phyloP scores from a whole-genome alignment of 805 yeast genomes.

The Priceomyces carsonii region DNA sequence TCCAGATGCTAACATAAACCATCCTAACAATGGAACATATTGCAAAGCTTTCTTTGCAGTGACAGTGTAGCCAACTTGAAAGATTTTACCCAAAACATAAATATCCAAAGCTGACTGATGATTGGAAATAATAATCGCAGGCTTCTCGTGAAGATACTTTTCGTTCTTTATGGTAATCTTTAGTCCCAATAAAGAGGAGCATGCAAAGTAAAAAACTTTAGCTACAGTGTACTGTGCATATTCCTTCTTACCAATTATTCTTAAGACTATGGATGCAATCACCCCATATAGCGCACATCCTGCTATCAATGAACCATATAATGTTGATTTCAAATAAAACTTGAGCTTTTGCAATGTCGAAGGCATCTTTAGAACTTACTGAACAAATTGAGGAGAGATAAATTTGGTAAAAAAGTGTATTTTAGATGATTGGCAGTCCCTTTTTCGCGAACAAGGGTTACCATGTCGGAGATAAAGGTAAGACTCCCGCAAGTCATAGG shows the following conservation, averaged over 20 bases:
- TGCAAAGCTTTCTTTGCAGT: conserved; percentile 87
- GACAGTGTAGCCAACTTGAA: conserved; percentile 87
- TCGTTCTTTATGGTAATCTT: conserved; percentile 69
- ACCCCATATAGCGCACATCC: conserved; percentile 77
- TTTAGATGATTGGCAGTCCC: no score
- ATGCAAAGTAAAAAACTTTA: conserved; percentile 66
- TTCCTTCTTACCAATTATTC: conserved; percentile 71
- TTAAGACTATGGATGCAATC: conserved; percentile 64
- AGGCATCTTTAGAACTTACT: conserved; percentile 5
- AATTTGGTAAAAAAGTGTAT: no score
- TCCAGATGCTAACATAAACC: conserved; percentile 93
- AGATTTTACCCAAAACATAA: conserved; percentile 73
- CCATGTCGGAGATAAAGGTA: no score
- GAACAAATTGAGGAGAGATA: neutral
- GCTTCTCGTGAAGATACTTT: conserved; percentile 53
- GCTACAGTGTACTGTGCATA: conserved; percentile 91
- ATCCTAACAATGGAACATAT: conserved; percentile 88
- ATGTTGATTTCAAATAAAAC: conserved; percentile 55
- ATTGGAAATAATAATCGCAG: conserved; percentile 81
- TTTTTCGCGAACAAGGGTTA: no score
- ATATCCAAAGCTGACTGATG: conserved; percentile 93
- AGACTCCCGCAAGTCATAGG: no score
- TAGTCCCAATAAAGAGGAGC: conserved; percentile 66
- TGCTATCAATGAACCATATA: conserved; percentile 54
- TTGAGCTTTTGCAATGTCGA: conserved; percentile 26